phyloP scores from a whole-genome alignment of 768 basidiomycete species.

The Mycena rosella region DNA sequence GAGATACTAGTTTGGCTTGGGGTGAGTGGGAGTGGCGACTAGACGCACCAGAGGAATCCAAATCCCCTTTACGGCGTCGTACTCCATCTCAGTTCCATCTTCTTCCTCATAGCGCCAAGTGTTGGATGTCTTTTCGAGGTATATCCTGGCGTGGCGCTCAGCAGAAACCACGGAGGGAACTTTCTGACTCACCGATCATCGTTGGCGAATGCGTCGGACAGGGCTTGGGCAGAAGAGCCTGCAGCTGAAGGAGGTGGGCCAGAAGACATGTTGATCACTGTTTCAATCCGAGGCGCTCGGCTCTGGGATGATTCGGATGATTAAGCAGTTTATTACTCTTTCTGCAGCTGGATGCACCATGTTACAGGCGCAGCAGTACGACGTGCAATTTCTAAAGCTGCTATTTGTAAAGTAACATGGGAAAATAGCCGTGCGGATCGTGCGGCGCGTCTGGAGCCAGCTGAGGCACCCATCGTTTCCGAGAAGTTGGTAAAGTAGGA shows the following conservation, averaged over 20 bases:
- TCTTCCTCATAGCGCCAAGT: conserved; percentile 94
- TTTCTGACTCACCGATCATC: conserved; percentile 72
- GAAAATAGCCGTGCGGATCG: conserved; percentile 85
- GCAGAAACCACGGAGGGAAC: conserved; percentile 8
- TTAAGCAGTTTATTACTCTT: too few relatives aligned
- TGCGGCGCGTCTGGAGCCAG: conserved; percentile 85
- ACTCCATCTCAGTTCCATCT: conserved; percentile 93
- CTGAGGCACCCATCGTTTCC: conserved; percentile 82
- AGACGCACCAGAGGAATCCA: conserved; percentile 89
- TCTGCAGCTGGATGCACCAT: background rate
- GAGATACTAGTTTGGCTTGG: conserved; percentile 10
- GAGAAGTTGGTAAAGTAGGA: conserved; percentile 75
- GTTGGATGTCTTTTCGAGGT: conserved; percentile 78
- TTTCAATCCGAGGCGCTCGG: background rate
- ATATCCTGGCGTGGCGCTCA: conserved; percentile 60
- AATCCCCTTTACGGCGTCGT: conserved; percentile 76
- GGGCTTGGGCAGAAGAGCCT: conserved; percentile 66
- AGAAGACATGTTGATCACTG: conserved; percentile 52
- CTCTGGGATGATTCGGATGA: too few relatives aligned
- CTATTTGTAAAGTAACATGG: conserved; percentile 78
- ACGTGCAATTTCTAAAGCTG: background rate
- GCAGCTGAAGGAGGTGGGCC: conserved; percentile 64
- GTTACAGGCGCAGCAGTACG: conserved; percentile 18
- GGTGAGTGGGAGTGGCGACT: background rate
- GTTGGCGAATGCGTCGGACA: conserved; percentile 78